Evolutionary conservation across 1,284 basidiomycete genomes (phyloP).

Genomic region (Ganoderma meredithae): DNA sequence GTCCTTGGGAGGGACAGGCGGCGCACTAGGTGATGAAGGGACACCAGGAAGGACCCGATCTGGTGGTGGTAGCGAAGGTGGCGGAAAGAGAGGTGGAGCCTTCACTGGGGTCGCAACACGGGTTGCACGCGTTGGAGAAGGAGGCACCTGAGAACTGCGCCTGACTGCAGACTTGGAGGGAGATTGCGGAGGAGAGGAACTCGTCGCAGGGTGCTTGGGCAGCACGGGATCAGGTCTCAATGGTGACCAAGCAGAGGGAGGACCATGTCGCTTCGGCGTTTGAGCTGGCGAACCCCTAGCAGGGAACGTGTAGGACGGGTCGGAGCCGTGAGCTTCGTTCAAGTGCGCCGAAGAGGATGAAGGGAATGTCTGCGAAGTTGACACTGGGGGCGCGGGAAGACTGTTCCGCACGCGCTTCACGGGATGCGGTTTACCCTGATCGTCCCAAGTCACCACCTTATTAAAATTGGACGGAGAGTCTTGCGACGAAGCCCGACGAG

Average conservation of each 20-base stretch:
- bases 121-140: slow-evolving; percentile 11
- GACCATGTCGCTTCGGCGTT: slow-evolving; percentile 20
- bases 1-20: slow-evolving; percentile 28
- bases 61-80: slow-evolving; percentile 22
- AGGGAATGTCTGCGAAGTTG: slow-evolving; percentile 33
- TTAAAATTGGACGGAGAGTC: slow-evolving; percentile 12
- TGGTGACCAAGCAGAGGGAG: slow-evolving; percentile 30
- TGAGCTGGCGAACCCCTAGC: slow-evolving; percentile 4
- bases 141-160: slow-evolving; percentile 12
- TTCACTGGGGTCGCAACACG: slow-evolving; percentile 20
- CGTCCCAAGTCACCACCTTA: slow-evolving; percentile 23
- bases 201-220: slow-evolving; percentile 5
- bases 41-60: slow-evolving; percentile 22
- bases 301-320: slow-evolving; percentile 9
- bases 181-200: slow-evolving; percentile 4
- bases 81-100: slow-evolving; percentile 12
- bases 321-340: background rate
- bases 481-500: slow-evolving; percentile 23
- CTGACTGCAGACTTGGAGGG: background rate
- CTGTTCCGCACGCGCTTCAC: slow-evolving; percentile 26
- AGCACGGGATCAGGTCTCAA: slow-evolving; percentile 8
- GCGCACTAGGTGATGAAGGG: slow-evolving; percentile 17
- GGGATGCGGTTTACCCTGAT: slow-evolving; percentile 10
- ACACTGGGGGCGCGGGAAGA: slow-evolving; percentile 30
- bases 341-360: slow-evolving; percentile 33